A percentile compares a stretch with the other conserved stretches of the same genome.
These are phyloP conservation scores for Metschnikowia similis DNA, from an alignment of 805 yeast species.

Conservation along the genomic window DNA sequence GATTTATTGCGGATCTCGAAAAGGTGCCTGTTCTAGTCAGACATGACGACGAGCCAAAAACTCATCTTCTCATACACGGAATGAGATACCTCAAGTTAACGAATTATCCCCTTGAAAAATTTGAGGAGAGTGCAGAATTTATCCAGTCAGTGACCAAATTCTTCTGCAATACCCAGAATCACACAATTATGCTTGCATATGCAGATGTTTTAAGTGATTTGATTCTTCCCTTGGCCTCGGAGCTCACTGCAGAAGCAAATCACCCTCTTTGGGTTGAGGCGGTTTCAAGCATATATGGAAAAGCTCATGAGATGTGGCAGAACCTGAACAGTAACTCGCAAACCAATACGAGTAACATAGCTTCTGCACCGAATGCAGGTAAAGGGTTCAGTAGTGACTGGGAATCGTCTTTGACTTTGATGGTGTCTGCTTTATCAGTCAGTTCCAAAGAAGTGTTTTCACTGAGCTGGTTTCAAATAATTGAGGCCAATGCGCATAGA, in stretches of 20 bases:
- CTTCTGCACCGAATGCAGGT: conserved; percentile 3
- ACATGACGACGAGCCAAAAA: conserved; percentile 46
- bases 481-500: conserved; percentile 58
- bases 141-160: conserved; percentile 82
- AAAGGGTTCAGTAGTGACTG: conserved; percentile 37
- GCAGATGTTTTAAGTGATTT: conserved; percentile 78
- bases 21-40: conserved; percentile 51
- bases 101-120: conserved; percentile 80
- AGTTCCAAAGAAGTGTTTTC: conserved; percentile 75
- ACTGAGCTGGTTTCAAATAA: conserved; percentile 62
- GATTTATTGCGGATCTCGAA: conserved; percentile 90
- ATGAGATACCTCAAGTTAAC: conserved; percentile 80
- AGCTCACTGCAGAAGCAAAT: conserved; percentile 88
- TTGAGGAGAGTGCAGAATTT: conserved; percentile 93
- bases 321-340: conserved; percentile 2
- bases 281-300: conserved; percentile 54
- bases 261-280: conserved; percentile 95
- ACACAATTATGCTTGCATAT: conserved; percentile 67
- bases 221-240: conserved; percentile 76
- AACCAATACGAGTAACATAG: neutral
- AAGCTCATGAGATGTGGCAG: conserved; percentile 44
- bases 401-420: conserved; percentile 62
- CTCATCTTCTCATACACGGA: conserved; percentile 78
- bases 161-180: conserved; percentile 60
- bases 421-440: conserved; percentile 73